Evolutionary conservation across 805 yeast species (phyloP).

Genomic region (Komagataella pseudopastoris): DNA sequence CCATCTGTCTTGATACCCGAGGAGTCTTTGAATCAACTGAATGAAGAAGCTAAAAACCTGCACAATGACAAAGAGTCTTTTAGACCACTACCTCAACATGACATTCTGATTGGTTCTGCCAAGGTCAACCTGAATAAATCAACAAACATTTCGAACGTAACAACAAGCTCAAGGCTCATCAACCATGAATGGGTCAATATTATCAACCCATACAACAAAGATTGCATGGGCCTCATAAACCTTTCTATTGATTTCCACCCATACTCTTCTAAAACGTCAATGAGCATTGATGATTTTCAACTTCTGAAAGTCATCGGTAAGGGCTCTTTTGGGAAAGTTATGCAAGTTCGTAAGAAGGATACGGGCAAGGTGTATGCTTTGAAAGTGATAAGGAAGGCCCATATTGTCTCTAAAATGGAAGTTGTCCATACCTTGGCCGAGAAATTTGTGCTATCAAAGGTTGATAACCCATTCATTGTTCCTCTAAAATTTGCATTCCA

Average conservation of each 20-base stretch:
- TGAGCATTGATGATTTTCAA: slow-evolving; percentile 86
- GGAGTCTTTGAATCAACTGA: slow-evolving; percentile 1
- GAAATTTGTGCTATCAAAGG: slow-evolving; percentile 86
- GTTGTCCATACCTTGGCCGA: slow-evolving; percentile 95
- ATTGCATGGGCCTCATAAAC: slow-evolving; percentile 25
- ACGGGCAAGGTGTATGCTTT: slow-evolving; percentile 90
- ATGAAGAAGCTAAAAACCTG: slow-evolving; percentile 13
- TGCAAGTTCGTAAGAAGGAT: slow-evolving; percentile 96
- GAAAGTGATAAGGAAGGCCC: slow-evolving; percentile 87
- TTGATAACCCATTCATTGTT: slow-evolving; percentile 89
- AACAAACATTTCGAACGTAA: slow-evolving; percentile 10
- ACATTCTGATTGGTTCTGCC: slow-evolving; percentile 64
- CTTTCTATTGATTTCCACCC: slow-evolving; percentile 44
- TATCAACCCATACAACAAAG: slow-evolving; percentile 16
- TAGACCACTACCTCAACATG: slow-evolving; percentile 30
- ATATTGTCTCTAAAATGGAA: slow-evolving; percentile 86
- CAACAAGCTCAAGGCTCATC: slow-evolving; percentile 40
- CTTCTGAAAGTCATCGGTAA: slow-evolving; percentile 91
- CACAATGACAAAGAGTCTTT: not conserved
- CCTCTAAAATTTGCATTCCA: slow-evolving; percentile 95
- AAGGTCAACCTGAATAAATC: slow-evolving; percentile 33
- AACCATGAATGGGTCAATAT: slow-evolving; percentile 45
- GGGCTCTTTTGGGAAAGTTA: slow-evolving; percentile 96
- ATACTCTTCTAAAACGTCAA: slow-evolving; percentile 31
- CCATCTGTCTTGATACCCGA: slow-evolving; percentile 49